Percentiles rank a stretch among this genome's conserved stretches.
Conservation (phyloP, 176 grass and related monocot species). For the Pharus latifolius region DNA sequence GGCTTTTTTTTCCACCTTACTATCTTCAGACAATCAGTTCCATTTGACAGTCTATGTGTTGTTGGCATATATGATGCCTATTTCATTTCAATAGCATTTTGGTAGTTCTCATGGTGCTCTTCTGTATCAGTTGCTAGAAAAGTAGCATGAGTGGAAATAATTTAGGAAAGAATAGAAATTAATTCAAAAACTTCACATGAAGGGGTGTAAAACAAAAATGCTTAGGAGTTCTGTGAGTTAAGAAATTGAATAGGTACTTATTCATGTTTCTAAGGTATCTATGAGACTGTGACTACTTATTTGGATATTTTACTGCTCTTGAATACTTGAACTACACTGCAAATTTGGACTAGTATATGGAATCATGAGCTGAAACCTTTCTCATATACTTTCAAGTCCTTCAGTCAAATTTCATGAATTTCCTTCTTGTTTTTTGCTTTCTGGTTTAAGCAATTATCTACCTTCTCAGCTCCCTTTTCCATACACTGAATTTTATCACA, state of each 20-base stretch:
- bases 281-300: too few relatives aligned
- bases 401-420: background rate
- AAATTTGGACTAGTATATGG: background rate
- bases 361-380: background rate
- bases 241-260: background rate
- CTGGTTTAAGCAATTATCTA: background rate
- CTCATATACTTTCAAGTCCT: background rate
- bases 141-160: background rate
- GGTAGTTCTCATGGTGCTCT: background rate
- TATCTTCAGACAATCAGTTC: background rate
- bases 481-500: background rate
- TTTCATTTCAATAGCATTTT: background rate
- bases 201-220: background rate
- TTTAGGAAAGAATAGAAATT: background rate
- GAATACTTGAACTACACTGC: too few relatives aligned
- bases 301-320: background rate
- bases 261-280: background rate
- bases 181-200: background rate
- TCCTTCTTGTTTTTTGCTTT: background rate
- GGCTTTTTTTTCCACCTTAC: background rate
- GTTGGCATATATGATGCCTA: background rate
- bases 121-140: background rate
- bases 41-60: background rate
- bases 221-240: background rate
- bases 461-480: background rate